Conservation (phyloP, 2,329 filamentous ascomycete genomes). For the Aureobasidium sp. region DNA sequence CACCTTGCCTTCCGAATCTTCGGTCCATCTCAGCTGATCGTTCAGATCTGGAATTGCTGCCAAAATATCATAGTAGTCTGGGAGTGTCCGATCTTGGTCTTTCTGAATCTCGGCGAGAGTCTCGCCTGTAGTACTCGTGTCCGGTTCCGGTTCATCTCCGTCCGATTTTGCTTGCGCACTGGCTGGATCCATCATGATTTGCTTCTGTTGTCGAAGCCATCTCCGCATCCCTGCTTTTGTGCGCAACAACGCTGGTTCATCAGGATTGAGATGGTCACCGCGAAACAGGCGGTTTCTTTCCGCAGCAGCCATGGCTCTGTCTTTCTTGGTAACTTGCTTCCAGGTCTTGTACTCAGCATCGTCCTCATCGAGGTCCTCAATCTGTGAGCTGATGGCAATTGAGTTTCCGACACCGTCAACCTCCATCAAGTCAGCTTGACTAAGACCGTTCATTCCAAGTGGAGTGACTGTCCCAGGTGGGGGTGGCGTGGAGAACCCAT, state of each 20-base stretch:
- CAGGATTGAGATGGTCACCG: conserved; percentile 72
- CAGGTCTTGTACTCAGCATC: conserved; percentile 91
- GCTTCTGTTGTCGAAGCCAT: conserved; percentile 71
- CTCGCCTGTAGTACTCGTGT: conserved; percentile 52
- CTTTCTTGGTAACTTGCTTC: conserved; percentile 98
- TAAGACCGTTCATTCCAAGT: conserved; percentile 62
- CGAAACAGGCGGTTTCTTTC: conserved; percentile 82
- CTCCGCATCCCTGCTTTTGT: conserved; percentile 84
- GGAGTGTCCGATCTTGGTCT: conserved; percentile 74
- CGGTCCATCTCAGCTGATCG: conserved; percentile 73
- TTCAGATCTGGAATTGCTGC: conserved; percentile 80
- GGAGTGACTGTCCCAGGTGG: conserved; percentile 68
- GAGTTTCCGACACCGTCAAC: conserved; percentile 66
- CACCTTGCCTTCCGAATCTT: conserved; percentile 81
- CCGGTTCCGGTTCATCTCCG: conserved; percentile 40
- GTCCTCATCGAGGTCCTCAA: conserved; percentile 75
- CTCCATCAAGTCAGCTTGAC: conserved; percentile 80
- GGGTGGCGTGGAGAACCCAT: conserved; percentile 79
- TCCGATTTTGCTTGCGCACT: conserved; percentile 40
- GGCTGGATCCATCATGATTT: conserved; percentile 40
- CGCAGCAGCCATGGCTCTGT: conserved; percentile 77
- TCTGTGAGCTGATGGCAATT: conserved; percentile 57
- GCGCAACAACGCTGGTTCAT: conserved; percentile 80
- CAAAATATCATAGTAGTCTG: conserved; percentile 89
- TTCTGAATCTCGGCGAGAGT: conserved; percentile 90